Evolutionary conservation across 2,329 filamentous ascomycete genomes (phyloP), one percentile per base, ranked within the genome.

Genomic region (Emmonsiellopsis sp.): DNA sequence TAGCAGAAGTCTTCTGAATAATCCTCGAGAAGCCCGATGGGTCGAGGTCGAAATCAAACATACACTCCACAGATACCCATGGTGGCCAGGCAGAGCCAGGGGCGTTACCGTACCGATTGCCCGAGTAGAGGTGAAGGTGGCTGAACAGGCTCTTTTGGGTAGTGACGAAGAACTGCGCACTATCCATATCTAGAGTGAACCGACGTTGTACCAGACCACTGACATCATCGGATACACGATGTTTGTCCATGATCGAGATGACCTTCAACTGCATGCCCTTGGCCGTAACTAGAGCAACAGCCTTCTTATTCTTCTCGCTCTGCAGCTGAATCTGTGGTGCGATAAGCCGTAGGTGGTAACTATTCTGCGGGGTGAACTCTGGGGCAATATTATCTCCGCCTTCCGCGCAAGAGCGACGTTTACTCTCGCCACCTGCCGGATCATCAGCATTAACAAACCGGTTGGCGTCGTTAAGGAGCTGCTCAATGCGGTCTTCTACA

Each of bases 231-330:
- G 84, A 91, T 53, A 97, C 82, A 56, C 93, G 82, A 63, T 90
- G 86, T 70, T 95, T 96, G 72, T 98, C 93, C 87, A 97, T 95
- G 62, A 98, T 92, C 60, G 96, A 92, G 17, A 98, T 82, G 9
- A 98, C 87, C 73, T 97, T 97, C 53, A 97, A 81, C 68, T 97
- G 91, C 90, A 98, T 98, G 51, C 91, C 89, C 70, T 97, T 97
- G 32, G 91, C 90, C 2, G 92, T 93, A 46, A 97, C 85, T n/a
- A 99, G 77, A 5, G 96, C 87, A n/a, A 94, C 93, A 54, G 95
- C 87, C 69, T 95, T 95, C 57, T 86, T 86, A 69, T 98, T 97
- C 77, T 96, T 97, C 65, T 98, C 93, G 67, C 93, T 97, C 66
- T 98, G 92, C 44, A 99, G 78, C 68, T 99, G 93, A 55, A 99